These are phyloP conservation scores for Elongisporangium undulatum DNA, from an alignment of 352 stramenopile species.

Conservation along the genomic window DNA sequence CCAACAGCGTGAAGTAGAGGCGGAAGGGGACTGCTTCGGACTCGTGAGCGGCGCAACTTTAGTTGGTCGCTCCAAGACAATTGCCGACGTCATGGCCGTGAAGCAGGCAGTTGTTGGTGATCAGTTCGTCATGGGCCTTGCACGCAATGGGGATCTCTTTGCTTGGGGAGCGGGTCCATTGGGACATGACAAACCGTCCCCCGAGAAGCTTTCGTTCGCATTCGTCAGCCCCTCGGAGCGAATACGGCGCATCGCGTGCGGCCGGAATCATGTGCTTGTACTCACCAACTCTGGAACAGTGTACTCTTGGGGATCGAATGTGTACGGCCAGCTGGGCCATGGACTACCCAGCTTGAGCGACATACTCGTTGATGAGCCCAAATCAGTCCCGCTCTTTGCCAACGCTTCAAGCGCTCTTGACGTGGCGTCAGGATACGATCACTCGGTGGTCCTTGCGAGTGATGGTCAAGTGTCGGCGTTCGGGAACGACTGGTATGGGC, in stretches of 20 bases:
- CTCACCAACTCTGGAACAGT: constrained; percentile 22
- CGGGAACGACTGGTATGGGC: constrained; percentile 66
- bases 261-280: constrained; percentile 30
- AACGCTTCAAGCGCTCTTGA: constrained; percentile 21
- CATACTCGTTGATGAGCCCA: constrained; percentile 15
- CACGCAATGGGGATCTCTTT: constrained; percentile 27
- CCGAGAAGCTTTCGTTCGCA: constrained; percentile 5
- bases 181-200: constrained; percentile 6
- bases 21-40: constrained; percentile 47
- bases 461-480: constrained; percentile 46
- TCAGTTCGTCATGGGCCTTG: constrained; percentile 29
- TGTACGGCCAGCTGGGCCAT: constrained; percentile 61
- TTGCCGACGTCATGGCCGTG: constrained; percentile 31
- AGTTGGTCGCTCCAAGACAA: constrained; percentile 35
- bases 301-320: constrained; percentile 61
- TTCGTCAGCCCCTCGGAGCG: constrained; percentile 10
- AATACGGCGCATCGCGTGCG: constrained; percentile 39
- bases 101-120: constrained; percentile 31
- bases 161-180: constrained; percentile 20
- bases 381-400: constrained; percentile 12
- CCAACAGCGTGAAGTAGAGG: constrained; percentile 18
- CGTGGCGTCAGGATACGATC: constrained; percentile 54
- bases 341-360: constrained; percentile 15
- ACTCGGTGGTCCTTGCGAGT: constrained; percentile 54
- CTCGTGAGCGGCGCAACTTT: constrained; percentile 36